Base-by-base conservation (phyloP, 1,284 basidiomycete species). In the Tremellales sp. region DNA sequence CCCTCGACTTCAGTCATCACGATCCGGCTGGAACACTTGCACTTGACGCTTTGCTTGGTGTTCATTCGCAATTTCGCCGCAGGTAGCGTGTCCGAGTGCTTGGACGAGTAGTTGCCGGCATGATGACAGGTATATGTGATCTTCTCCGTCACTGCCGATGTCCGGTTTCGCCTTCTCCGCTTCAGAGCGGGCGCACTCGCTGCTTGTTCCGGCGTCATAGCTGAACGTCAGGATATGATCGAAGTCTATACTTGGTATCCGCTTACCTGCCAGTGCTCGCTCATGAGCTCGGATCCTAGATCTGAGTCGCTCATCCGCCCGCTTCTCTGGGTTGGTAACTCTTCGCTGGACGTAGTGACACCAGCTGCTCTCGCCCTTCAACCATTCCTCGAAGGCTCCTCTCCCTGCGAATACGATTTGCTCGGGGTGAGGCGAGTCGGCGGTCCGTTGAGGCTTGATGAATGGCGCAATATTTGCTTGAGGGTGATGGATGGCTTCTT, bases 61-160 rank as follows among this genome's bases (percentile, higher is more conserved):
- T 73, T 73, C 54, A 71, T 46, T 13, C 70, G 52, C 13, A 68
- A 52, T 47, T 67, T 68, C 36, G 62, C 63, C 40, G 58, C 53
- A 4, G 70, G 70, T 10, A 73, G 50, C 8, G 55, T 57, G 15
- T 54, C 49, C 13, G 58, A 62, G 52, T 73, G 70, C 46, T 65
- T 61, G 24, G 70, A 60, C 26, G 56, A 53, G 53, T 73, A 72
- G 15, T 50, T 58, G 2, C 70, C 70, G 1, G 70, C 66, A 39
- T 73, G 70, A 54, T 73, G 70, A 33, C 70, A 73, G 7, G 70
- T 71, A 44, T 59, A 73, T 6, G 70, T 73, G 51, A 73, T 61
- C 52, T 73, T 73, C 40, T 69, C 65, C 35, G 58, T 43, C 26
- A 71, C 65, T 3, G 56, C 50, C 3, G 62, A 64, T 1, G 66